A percentile compares a stretch with the other conserved stretches of the same genome.
Conservation (phyloP, 805 yeast species). For the Suhomyces tanzawaensis region DNA sequence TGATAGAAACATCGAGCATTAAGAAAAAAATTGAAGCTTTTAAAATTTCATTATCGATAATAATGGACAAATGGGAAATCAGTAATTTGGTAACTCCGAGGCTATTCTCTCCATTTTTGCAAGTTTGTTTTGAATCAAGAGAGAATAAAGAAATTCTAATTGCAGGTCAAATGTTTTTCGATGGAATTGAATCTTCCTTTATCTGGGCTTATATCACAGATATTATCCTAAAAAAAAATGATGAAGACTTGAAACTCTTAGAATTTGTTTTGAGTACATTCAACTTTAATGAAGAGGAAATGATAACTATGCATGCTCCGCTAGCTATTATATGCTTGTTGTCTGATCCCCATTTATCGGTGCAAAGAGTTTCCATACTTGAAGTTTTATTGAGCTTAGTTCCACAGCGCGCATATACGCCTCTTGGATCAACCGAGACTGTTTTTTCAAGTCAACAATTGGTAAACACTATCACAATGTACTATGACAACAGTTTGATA, state of each 20-base stretch:
- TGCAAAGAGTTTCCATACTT: slow-evolving; percentile 40
- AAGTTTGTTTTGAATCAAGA: slow-evolving; percentile 37
- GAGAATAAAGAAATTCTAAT: slow-evolving; percentile 46
- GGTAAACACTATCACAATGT: slow-evolving; percentile 12
- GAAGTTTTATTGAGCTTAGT: slow-evolving; percentile 48
- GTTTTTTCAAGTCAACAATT: slow-evolving; percentile 6
- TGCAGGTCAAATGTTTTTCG: slow-evolving; percentile 71
- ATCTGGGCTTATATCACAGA: slow-evolving; percentile 67
- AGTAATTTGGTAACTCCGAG: slow-evolving; percentile 72
- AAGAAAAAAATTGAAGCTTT: slow-evolving; percentile 50
- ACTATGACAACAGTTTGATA: slow-evolving; percentile 15
- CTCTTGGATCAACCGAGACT: neutral
- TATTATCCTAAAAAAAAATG: slow-evolving; percentile 33
- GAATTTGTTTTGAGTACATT: slow-evolving; percentile 61
- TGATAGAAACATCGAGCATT: slow-evolving; percentile 34
- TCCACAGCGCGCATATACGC: slow-evolving; percentile 58
- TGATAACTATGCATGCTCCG: slow-evolving; percentile 74
- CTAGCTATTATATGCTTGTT: slow-evolving; percentile 54
- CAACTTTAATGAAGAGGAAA: slow-evolving; percentile 83
- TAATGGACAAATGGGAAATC: slow-evolving; percentile 94
- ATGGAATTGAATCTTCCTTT: slow-evolving; percentile 74
- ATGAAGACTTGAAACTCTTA: slow-evolving; percentile 44
- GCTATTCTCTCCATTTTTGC: slow-evolving; percentile 63
- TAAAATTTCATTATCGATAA: slow-evolving; percentile 59
- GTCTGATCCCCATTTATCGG: slow-evolving; percentile 15